Percentiles rank a stretch among this genome's conserved stretches.
Evolutionary conservation across 768 basidiomycete species (phyloP).

Genomic region (Russula vinacea): DNA sequence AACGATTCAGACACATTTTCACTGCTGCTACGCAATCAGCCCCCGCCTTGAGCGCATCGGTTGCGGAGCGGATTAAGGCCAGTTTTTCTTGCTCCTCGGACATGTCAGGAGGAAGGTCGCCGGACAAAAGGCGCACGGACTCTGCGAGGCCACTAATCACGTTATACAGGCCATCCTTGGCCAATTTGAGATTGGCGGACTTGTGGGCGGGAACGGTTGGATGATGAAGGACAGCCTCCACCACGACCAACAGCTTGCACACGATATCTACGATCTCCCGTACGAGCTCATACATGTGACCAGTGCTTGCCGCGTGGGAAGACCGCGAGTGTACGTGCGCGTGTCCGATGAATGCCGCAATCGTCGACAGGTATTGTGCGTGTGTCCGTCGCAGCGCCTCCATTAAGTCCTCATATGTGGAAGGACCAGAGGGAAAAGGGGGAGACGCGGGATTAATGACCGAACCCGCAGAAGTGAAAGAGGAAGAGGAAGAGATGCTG

Average conservation of each 20-base stretch:
- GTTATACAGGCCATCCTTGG: constrained; percentile 80
- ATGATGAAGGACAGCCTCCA: constrained; percentile 82
- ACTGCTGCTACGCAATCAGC: constrained; percentile 86
- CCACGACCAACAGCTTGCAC: constrained; percentile 84
- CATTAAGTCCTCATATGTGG: constrained; percentile 63
- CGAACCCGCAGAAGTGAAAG: constrained; percentile 62
- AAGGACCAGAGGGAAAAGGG: constrained; percentile 68
- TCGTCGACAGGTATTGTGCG: constrained; percentile 87
- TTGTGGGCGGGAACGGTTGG: constrained; percentile 64
- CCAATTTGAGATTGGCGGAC: constrained; percentile 58
- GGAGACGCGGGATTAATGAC: constrained; percentile 46
- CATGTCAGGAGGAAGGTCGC: constrained; percentile 43
- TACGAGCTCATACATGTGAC: constrained; percentile 92
- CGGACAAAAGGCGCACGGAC: constrained; percentile 75
- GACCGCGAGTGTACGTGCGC: constrained; percentile 88
- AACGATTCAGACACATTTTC: constrained; percentile 71
- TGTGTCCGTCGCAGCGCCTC: constrained; percentile 80
- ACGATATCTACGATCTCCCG: constrained; percentile 92
- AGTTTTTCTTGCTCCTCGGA: constrained; percentile 83
- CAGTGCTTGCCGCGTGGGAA: constrained; percentile 90
- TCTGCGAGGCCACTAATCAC: constrained; percentile 86
- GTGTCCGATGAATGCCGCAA: constrained; percentile 97
- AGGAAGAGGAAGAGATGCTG: constrained; percentile 70
- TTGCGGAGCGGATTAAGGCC: constrained; percentile 76
- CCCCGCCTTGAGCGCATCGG: constrained; percentile 80